Conservation (phyloP, 306 rosid genomes). For the Castanopsis chinensis region DNA sequence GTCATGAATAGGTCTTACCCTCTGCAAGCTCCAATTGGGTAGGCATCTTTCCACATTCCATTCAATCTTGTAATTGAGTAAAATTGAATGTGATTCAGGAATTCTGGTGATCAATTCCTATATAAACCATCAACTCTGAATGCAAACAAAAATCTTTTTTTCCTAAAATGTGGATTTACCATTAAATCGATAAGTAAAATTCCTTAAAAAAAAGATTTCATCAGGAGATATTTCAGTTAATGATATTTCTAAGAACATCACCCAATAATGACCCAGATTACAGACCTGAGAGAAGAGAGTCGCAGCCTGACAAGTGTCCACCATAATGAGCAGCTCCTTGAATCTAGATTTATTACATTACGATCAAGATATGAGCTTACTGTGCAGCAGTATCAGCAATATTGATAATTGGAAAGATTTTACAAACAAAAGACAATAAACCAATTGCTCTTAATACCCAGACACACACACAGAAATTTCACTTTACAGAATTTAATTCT, state of each 20-base stretch:
- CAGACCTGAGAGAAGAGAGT: constrained; percentile 93
- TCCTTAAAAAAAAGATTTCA: not conserved
- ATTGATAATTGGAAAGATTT: constrained; percentile 11
- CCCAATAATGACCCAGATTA: constrained; percentile 9
- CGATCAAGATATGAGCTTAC: constrained; percentile 25
- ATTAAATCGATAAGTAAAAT: not conserved
- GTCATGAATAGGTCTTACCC: not conserved
- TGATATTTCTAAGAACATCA: constrained; percentile 2
- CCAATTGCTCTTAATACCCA: not conserved
- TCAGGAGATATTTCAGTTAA: not conserved
- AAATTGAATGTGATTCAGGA: not conserved
- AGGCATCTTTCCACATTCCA: not conserved
- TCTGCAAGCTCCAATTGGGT: not conserved
- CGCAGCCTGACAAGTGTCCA: constrained; percentile 97
- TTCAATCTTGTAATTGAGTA: not conserved
- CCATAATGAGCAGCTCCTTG: constrained; percentile 98
- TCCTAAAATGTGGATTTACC: not conserved
- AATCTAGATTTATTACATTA: constrained; percentile 53
- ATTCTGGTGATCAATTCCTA: not conserved
- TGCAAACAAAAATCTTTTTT: not conserved
- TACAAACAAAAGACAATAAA: not conserved
- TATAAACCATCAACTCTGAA: not conserved
- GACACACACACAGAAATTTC: not conserved
- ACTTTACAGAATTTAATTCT: not conserved
- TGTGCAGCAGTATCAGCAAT: not conserved